phyloP scores from a whole-genome alignment of 2,329 filamentous ascomycete species.

The Exophiala mesophila region DNA sequence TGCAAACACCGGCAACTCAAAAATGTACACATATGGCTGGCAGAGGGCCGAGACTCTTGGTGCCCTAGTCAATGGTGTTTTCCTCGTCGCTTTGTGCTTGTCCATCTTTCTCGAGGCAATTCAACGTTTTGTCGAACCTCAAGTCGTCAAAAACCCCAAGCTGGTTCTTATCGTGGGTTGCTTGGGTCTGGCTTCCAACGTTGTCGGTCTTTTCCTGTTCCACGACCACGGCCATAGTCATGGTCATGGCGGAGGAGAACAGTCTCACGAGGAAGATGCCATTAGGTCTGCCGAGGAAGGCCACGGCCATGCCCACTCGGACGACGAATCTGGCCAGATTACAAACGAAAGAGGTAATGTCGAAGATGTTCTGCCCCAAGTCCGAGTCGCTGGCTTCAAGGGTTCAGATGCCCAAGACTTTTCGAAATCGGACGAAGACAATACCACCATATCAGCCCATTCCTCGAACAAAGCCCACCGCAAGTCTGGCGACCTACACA shows the following conservation, averaged over 20 bases:
- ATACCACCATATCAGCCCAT: constrained; percentile 26
- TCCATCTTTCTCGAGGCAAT: constrained; percentile 95
- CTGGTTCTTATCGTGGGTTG: constrained; percentile 87
- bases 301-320: constrained; percentile 41
- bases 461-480: constrained; percentile 29
- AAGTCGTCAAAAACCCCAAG: constrained; percentile 76
- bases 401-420: constrained; percentile 26
- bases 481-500: constrained; percentile 25
- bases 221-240: constrained; percentile 89
- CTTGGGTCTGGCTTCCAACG: constrained; percentile 79
- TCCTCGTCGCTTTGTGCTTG: constrained; percentile 90
- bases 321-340: constrained; percentile 31
- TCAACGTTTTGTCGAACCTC: constrained; percentile 85
- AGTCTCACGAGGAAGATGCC: constrained; percentile 39
- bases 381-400: constrained; percentile 47
- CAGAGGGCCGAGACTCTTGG: constrained; percentile 95
- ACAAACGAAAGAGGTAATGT: constrained; percentile 57
- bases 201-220: constrained; percentile 82
- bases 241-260: constrained; percentile 53
- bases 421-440: constrained; percentile 28
- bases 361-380: constrained; percentile 60
- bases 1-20: constrained; percentile 76
- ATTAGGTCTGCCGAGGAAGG: constrained; percentile 49
- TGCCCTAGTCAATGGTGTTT: constrained; percentile 94
- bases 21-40: constrained; percentile 96